Base-by-base conservation (phyloP, 2,329 filamentous ascomycete species). In the Colletotrichum eleusines region DNA sequence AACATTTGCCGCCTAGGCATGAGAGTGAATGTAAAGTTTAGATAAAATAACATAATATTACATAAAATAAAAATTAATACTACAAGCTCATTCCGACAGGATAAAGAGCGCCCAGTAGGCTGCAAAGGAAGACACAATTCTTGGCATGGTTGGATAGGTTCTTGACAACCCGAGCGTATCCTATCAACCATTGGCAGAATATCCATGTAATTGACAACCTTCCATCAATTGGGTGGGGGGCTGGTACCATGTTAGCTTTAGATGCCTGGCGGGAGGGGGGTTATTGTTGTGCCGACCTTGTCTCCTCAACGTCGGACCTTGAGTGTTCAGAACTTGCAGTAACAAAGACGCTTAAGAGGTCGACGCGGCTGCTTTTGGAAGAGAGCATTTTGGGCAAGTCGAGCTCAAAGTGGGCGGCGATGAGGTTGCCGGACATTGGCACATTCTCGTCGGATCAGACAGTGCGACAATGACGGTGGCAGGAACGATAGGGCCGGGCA, bases 401-500 rank as follows among this genome's bases (percentile, higher is more conserved):
- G 60, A 20, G 18, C 20, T 16, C 3, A 33, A 26, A 14, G 57
- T 26, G 18, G 42, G n/a, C 14, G 58, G 42, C 12, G 53, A 7
- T 38, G 58, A 50, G 12, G 23, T 33, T 14, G 60, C 23, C 23
- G 23, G 23, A 18, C 60, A 63, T 14, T 53, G 60, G 35, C 60
- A 63, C 20, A 63, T 53, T 26, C 11, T 63, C 18, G 46, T 51
- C n/a, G 60, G 60, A 42, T 63, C 60, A 8, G 60, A 26, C 46
- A 63, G 18, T 16, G 60, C 60, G 4, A 28, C 12, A 28, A 63
- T 20, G 33, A 16, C 60, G 2, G 60, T 28, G 8, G 35, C 60
- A 2, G 60, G 60, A 18, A 63, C n/a, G 23, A 63, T 40, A 14
- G 60, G 60, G 8, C 14, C 60, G 51, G 60, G 60, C 60, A 63